Evolutionary conservation across 177 flowering plant genomes (phyloP), one percentile per base, ranked within the genome.

Genomic region (Telopea speciosissima): DNA sequence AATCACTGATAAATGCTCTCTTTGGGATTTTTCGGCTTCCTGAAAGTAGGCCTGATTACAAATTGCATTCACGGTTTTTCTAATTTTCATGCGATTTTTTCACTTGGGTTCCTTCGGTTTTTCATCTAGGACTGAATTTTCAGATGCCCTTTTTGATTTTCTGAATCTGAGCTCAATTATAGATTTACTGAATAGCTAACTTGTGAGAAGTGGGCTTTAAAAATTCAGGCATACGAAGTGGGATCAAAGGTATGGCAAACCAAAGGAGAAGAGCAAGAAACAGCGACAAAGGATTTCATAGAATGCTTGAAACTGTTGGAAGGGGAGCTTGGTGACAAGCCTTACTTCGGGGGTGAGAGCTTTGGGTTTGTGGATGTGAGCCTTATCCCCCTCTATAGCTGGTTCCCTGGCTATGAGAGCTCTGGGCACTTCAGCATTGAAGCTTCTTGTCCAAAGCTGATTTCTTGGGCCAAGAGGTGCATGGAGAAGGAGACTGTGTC

Each of bases 401-500:
- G 79, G 79, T 79, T 79, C 44, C 25, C 68, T 31, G 31, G 70
- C 23, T 63, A 28, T 22, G 72, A 76, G 63, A 56, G 36, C 0
- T 24, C 11, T 23, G 79, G 63, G 21, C 64, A 67, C 28, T 73
- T 79, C 68, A 76, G 54, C 11, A 26, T 76, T 23, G 79, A 76
- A 65, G 70, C 58, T 8, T 42, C 40, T 16, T 69, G 78, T 65
- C 73, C 81, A 14, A 72, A 75, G 68, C 61, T 78, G 59, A 21
- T 75, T 11, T 68, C 33, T 4, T 79, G 78, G 79, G 69, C 67
- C 0, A 73, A 75, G 66, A 67, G 65, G 69, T 79, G 82, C 68
- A 67, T 68, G 77, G 61, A 79, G 65, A 73, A 61, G 52, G 79
- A 76, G 49, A 76, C 75, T 62, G 79, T 79, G 3, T 68, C 77